Conservation (phyloP, 2,329 filamentous ascomycete genomes). For the Fusarium domesticum region DNA sequence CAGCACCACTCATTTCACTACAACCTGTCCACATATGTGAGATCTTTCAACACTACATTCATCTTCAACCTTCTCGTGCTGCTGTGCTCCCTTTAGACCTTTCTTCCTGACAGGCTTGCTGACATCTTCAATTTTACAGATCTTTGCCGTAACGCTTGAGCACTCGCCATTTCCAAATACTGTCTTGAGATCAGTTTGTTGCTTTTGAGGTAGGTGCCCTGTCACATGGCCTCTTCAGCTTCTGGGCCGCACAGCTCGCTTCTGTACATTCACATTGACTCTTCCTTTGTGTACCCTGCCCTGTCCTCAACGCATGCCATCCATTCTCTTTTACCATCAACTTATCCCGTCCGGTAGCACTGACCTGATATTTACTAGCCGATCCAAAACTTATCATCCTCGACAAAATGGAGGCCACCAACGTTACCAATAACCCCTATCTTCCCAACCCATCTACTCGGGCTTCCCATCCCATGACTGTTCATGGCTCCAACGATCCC, state of each 20-base stretch:
- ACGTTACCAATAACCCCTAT: constrained; percentile 31
- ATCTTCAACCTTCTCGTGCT: too few relatives aligned
- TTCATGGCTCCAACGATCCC: constrained; percentile 32
- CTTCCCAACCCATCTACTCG: constrained; percentile 31
- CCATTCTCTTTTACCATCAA: neutral
- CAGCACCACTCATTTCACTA: neutral
- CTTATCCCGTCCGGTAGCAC: neutral
- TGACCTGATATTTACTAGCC: constrained; percentile 13
- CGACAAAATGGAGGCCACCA: constrained; percentile 37
- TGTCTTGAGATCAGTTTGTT: constrained; percentile 33
- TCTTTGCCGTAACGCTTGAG: constrained; percentile 30
- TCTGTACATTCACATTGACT: neutral
- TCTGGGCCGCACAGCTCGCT: neutral
- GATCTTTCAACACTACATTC: too few relatives aligned
- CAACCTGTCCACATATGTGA: too few relatives aligned
- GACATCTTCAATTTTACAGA: too few relatives aligned
- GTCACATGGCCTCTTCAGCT: neutral
- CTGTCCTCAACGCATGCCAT: neutral
- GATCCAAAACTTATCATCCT: constrained; percentile 36
- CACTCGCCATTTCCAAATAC: constrained; percentile 33
- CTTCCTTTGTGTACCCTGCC: neutral
- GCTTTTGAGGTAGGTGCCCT: constrained; percentile 31
- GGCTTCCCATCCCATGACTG: constrained; percentile 30
- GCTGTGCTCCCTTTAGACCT: too few relatives aligned
- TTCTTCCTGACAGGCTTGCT: too few relatives aligned